Base-by-base conservation (phyloP, 2,329 filamentous ascomycete genomes). In the Samsoniella hepiali region DNA sequence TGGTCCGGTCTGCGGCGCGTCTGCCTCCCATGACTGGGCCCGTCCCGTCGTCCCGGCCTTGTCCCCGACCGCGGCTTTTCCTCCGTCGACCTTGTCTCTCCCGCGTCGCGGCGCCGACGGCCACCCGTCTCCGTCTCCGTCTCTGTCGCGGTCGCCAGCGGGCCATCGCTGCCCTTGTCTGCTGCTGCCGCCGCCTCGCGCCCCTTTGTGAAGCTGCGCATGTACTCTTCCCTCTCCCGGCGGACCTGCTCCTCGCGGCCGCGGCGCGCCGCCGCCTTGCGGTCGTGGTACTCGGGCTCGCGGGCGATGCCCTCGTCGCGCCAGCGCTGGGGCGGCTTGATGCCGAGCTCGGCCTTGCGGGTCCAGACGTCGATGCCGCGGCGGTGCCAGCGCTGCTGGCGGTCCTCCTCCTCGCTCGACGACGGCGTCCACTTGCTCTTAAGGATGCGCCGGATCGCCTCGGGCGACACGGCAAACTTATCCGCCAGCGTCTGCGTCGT, bases 361-460 rank as follows among this genome's bases (percentile, higher is more conserved):
- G 77, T 72, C 86, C 87, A 90, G 63, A 89, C 81, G 56, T 74
- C 72, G 75, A 83, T 81, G 64, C 87, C 87, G 60, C 87, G 79
- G 22, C 80, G 80, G 70, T 84, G 82, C 87, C 87, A 90, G 31
- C 87, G 78, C 68, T 79, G 76, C 71, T 87, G 83, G 62, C 87
- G 81, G 3, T 82, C 77, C 65, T 81, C 73, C 65, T 87, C 84
- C 70, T 88, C 83, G 60, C 86, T 81, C 32, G 82, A 80, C 8
- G 73, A 79, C 3, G 91, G 88, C 69, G 77, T 76, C 88, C 91
- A 95, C 65, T 91, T 93, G 73, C 85, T 86, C 78, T 85, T 91
- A 66, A 99, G 78, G 59, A 99, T 96, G 42, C 95, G 85, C 11
- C 93, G 87, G 64, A 98, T 91, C 1, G 88, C 91, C 73, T 99